Conservation (phyloP, 495 filamentous ascomycete species). For the Neurospora tetraspora region DNA sequence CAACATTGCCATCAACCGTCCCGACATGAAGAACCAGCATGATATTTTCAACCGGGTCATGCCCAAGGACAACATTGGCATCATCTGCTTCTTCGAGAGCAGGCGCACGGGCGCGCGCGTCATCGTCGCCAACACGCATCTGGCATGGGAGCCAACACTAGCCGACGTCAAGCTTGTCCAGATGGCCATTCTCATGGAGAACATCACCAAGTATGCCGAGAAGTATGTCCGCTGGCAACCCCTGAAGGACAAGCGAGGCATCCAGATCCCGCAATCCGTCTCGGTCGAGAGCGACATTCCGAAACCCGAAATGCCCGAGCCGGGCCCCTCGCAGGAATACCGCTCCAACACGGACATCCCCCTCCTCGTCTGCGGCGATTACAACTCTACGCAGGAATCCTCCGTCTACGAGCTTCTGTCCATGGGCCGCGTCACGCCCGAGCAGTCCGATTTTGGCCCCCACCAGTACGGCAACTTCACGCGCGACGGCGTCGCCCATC, state of each 20-base stretch:
- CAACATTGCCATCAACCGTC: conserved; percentile 81
- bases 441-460: conserved; percentile 66
- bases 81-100: conserved; percentile 86
- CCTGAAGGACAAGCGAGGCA: conserved; percentile 68
- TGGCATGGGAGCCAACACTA: conserved; percentile 85
- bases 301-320: conserved; percentile 30
- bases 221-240: conserved; percentile 67
- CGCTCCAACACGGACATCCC: conserved; percentile 76
- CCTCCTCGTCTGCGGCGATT: conserved; percentile 85
- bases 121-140: conserved; percentile 86
- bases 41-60: conserved; percentile 97
- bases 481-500: conserved; percentile 80
- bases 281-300: conserved; percentile 30
- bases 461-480: conserved; percentile 83
- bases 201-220: conserved; percentile 72
- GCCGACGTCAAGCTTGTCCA: conserved; percentile 93
- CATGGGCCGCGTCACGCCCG: conserved; percentile 57
- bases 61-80: conserved; percentile 92
- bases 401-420: conserved; percentile 83
- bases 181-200: conserved; percentile 87
- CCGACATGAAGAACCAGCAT: conserved; percentile 89
- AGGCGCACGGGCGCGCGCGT: conserved; percentile 74
- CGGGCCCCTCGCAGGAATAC: conserved; percentile 59
- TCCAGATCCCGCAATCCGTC: conserved; percentile 49
- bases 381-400: conserved; percentile 79